These are phyloP conservation scores for Lycium ferocissimum DNA, from an alignment of 257 asterid species.

Conservation along the genomic window DNA sequence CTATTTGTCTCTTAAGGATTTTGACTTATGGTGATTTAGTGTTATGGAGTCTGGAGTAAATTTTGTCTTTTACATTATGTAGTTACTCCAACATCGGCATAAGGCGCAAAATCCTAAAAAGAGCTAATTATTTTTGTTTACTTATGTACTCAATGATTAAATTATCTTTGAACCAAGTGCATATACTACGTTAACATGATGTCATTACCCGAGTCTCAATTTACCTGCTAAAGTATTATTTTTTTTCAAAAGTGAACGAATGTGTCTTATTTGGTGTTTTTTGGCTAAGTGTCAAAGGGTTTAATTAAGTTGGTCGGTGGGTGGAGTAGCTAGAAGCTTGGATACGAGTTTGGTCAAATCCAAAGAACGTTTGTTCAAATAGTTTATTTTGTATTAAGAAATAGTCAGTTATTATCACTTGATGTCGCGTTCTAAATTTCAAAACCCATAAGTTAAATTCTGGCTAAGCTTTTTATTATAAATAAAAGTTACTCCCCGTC, in stretches of 20 bases:
- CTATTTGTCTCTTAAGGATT: slow-evolving; percentile 26
- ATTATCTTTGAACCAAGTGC: slow-evolving; percentile 20
- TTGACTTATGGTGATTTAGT: slow-evolving; percentile 36
- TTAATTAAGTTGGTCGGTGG: not conserved
- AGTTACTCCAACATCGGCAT: slow-evolving; percentile 44
- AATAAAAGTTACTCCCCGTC: too few species aligned
- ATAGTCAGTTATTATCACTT: too few species aligned
- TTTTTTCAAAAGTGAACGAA: not conserved
- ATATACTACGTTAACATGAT: not conserved
- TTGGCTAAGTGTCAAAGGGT: not conserved
- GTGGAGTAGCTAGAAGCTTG: not conserved
- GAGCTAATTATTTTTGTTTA: not conserved
- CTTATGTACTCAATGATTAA: slow-evolving; percentile 32
- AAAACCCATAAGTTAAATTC: too few species aligned
- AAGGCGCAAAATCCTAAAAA: slow-evolving; percentile 20
- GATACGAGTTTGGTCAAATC: too few species aligned
- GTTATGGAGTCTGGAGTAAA: slow-evolving; percentile 44
- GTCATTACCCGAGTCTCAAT: not conserved
- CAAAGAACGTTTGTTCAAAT: too few species aligned
- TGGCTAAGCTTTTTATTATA: too few species aligned
- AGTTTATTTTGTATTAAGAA: too few species aligned
- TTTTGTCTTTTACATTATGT: slow-evolving; percentile 55
- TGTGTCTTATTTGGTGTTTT: slow-evolving; percentile 10
- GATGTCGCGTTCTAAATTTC: too few species aligned
- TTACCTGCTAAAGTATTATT: not conserved